These are phyloP conservation scores for Pleurotus citrinopileatus DNA, from an alignment of 768 basidiomycete species.

Conservation along the genomic window DNA sequence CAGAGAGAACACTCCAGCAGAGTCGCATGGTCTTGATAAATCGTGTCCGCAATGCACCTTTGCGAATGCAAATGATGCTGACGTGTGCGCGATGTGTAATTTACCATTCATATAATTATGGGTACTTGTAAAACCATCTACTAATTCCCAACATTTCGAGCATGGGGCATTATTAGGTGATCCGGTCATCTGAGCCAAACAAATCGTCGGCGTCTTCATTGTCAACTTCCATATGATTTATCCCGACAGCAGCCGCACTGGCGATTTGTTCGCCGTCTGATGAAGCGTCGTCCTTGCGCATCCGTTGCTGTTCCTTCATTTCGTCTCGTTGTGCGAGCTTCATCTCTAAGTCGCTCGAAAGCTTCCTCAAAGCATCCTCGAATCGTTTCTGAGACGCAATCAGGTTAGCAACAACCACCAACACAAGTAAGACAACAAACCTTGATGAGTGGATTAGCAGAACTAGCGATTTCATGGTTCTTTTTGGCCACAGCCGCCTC, in stretches of 20 bases:
- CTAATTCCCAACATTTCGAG: background rate
- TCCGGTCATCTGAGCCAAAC: slow-evolving; percentile 50
- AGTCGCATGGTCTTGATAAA: slow-evolving; percentile 23
- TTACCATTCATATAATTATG: slow-evolving; percentile 33
- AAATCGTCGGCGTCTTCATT: slow-evolving; percentile 33
- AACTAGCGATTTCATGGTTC: slow-evolving; percentile 75
- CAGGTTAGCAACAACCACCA: background rate
- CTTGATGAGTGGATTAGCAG: slow-evolving; percentile 84
- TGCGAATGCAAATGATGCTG: slow-evolving; percentile 41
- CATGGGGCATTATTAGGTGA: background rate
- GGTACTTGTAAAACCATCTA: slow-evolving; percentile 5
- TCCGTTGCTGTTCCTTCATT: slow-evolving; percentile 69
- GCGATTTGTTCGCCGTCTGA: slow-evolving; percentile 33
- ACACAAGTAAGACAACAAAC: slow-evolving; percentile 32
- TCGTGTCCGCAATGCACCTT: slow-evolving; percentile 60
- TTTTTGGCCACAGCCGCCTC: slow-evolving; percentile 89
- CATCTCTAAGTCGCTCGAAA: slow-evolving; percentile 82
- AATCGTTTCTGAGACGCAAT: slow-evolving; percentile 71
- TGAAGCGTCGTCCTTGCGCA: slow-evolving; percentile 65
- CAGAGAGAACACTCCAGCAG: slow-evolving; percentile 5
- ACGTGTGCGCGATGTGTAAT: slow-evolving; percentile 46
- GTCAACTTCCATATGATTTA: background rate
- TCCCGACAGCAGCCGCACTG: slow-evolving; percentile 31
- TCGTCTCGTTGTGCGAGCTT: slow-evolving; percentile 79
- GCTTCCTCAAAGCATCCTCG: slow-evolving; percentile 88